These are phyloP conservation scores for Somion occarium DNA, from an alignment of 1,284 basidiomycete genomes.

Conservation along the genomic window DNA sequence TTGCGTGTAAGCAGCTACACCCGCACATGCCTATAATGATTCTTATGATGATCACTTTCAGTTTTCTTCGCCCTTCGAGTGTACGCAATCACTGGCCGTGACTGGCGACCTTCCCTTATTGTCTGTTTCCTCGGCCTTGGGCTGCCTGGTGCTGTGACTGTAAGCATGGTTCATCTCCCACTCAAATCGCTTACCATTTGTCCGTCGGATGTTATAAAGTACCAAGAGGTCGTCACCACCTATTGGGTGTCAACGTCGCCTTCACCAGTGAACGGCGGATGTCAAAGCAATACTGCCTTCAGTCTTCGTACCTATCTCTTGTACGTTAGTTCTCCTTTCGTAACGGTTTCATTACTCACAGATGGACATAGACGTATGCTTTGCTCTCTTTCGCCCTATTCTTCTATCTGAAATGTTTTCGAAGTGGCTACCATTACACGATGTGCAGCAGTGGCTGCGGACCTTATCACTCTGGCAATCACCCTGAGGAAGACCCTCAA, in stretches of 20 bases:
- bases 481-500: constrained; percentile 2
- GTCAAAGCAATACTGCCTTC: background rate
- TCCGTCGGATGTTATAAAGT: background rate
- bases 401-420: background rate
- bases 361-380: background rate
- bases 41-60: background rate
- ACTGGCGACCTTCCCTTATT: background rate
- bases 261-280: background rate
- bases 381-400: background rate
- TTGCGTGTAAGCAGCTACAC: background rate
- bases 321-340: background rate
- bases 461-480: background rate
- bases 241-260: background rate
- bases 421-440: background rate
- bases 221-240: background rate
- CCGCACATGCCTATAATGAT: too few relatives aligned
- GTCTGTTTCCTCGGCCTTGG: background rate
- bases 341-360: background rate
- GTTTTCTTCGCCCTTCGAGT: constrained; percentile 3
- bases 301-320: background rate
- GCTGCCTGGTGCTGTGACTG: background rate
- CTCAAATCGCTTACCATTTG: background rate
- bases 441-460: background rate
- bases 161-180: background rate
- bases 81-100: background rate